Evolutionary conservation across 148 eudicot species (phyloP).

Genomic region (Nyssa sinensis): DNA sequence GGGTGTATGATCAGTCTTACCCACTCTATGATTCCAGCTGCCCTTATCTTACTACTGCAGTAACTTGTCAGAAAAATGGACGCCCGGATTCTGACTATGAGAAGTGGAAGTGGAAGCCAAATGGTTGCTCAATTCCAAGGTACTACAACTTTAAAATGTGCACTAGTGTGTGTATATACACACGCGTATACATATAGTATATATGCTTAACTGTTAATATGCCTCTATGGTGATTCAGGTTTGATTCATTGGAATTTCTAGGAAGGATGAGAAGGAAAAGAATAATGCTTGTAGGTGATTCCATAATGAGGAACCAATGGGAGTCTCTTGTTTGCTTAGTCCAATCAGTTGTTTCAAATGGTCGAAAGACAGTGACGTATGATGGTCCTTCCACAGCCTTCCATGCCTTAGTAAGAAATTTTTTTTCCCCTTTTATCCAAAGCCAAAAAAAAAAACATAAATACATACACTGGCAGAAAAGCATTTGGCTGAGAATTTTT

Average conservation of each 20-base stretch:
- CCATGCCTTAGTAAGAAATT: constrained; percentile 55
- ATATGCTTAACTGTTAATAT: background rate
- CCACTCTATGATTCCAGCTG: constrained; percentile 75
- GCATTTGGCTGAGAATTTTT: no score
- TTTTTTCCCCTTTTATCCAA: background rate
- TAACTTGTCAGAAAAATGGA: constrained; percentile 69
- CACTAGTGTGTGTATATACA: no score
- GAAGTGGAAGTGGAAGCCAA: constrained; percentile 85
- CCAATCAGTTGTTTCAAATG: constrained; percentile 68
- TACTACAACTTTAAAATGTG: constrained; percentile 7
- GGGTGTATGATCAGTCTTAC: constrained; percentile 76
- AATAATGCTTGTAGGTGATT: constrained; percentile 85
- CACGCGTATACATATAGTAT: background rate
- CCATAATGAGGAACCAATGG: constrained; percentile 94
- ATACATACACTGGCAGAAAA: no score
- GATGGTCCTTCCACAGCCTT: constrained; percentile 75
- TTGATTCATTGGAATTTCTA: constrained; percentile 73
- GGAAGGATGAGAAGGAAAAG: constrained; percentile 82
- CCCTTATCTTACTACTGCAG: constrained; percentile 67
- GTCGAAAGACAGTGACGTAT: constrained; percentile 58
- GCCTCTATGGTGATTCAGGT: constrained; percentile 31
- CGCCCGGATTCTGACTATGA: constrained; percentile 79
- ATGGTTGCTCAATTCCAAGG: constrained; percentile 69
- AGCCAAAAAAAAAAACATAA: no score
- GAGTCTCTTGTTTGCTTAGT: constrained; percentile 86